A percentile compares a stretch with the other conserved stretches of the same genome.
These are phyloP conservation scores for Biscogniauxia sp. DNA, from an alignment of 2,329 filamentous ascomycete species.

Conservation along the genomic window DNA sequence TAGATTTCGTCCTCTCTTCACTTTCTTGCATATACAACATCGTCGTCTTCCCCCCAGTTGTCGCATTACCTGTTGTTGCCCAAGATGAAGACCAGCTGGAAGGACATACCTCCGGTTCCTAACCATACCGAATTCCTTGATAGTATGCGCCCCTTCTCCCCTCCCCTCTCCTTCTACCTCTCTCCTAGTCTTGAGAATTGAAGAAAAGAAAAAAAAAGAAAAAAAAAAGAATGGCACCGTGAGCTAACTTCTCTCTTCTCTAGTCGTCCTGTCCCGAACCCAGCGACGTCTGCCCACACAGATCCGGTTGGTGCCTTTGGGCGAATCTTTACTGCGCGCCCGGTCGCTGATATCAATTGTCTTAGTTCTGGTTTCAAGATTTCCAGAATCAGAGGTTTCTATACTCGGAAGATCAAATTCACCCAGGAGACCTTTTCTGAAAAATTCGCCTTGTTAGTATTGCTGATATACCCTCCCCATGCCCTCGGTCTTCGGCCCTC, in stretches of 20 bases:
- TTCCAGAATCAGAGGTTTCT: conserved; percentile 86
- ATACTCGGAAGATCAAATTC: conserved; percentile 97
- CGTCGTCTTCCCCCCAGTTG: conserved; percentile 1
- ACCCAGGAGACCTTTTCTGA: conserved; percentile 96
- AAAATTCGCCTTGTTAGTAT: conserved; percentile 63
- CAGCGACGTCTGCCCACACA: conserved; percentile 92
- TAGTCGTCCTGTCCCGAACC: conserved; percentile 81
- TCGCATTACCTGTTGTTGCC: conserved; percentile 28
- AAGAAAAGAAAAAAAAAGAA: background rate
- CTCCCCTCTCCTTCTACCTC: background rate
- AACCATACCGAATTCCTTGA: conserved; percentile 95
- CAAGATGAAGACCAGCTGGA: conserved; percentile 64
- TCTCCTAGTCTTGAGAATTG: no score
- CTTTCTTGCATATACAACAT: conserved; percentile 4
- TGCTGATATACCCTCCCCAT: background rate
- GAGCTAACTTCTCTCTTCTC: conserved; percentile 5
- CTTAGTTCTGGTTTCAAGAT: conserved; percentile 79
- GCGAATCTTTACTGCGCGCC: background rate
- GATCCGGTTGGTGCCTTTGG: conserved; percentile 58
- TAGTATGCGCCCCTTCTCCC: conserved; percentile 36
- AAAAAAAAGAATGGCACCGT: background rate
- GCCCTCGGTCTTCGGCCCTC: no score
- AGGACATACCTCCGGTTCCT: conserved; percentile 82
- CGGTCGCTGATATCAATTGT: background rate
- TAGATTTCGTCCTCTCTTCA: background rate